These are phyloP conservation scores for Colletotrichum incanum DNA, from an alignment of 2,329 filamentous ascomycete species.

Conservation along the genomic window DNA sequence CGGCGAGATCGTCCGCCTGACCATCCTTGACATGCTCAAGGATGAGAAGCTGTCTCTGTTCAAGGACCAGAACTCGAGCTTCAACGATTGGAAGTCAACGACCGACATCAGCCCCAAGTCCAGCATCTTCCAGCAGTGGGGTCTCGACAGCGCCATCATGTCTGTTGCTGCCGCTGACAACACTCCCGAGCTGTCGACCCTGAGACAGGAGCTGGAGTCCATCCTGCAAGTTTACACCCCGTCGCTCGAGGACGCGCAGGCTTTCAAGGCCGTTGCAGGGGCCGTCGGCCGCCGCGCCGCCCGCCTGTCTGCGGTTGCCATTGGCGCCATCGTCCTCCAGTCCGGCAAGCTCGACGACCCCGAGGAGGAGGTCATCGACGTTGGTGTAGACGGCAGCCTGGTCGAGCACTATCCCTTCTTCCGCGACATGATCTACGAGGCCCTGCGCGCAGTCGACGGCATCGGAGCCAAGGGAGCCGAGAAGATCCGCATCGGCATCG, in stretches of 20 bases:
- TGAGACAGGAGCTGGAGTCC: constrained; percentile 84
- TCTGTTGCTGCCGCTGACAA: constrained; percentile 88
- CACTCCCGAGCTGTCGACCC: constrained; percentile 78
- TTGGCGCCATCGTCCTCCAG: constrained; percentile 87
- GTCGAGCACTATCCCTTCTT: constrained; percentile 98
- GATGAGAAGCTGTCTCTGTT: constrained; percentile 80
- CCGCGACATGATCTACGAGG: constrained; percentile 88
- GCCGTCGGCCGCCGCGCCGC: constrained; percentile 92
- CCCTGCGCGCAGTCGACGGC: constrained; percentile 81
- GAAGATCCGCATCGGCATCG: constrained; percentile 93
- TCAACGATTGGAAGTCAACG: constrained; percentile 79
- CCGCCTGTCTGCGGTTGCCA: constrained; percentile 87
- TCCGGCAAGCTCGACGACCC: constrained; percentile 78
- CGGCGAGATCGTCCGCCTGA: constrained; percentile 90
- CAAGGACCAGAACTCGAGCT: constrained; percentile 80
- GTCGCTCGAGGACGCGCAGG: constrained; percentile 87
- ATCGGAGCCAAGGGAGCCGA: constrained; percentile 86
- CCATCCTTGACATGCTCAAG: constrained; percentile 80
- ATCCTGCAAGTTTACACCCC: constrained; percentile 83
- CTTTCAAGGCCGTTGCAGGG: constrained; percentile 85
- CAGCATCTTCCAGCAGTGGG: constrained; percentile 85
- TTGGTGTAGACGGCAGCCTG: constrained; percentile 94
- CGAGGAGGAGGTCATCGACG: constrained; percentile 82
- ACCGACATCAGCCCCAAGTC: constrained; percentile 78
- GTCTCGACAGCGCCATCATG: constrained; percentile 91